A percentile compares a stretch with the other conserved stretches of the same genome.
phyloP scores from a whole-genome alignment of 495 filamentous ascomycete genomes.

The Bacidia gigantensis region DNA sequence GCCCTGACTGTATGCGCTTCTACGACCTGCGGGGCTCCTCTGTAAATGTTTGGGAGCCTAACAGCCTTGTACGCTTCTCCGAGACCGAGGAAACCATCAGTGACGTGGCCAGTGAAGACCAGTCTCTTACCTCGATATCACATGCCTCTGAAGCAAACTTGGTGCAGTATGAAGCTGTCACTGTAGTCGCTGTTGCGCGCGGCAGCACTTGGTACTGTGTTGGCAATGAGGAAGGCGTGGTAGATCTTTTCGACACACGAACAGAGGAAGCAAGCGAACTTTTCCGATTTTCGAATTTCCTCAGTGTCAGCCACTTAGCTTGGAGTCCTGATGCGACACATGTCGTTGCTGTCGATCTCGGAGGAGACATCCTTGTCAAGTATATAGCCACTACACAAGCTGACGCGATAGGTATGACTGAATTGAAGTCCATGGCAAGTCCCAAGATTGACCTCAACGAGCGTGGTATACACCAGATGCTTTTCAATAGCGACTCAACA shows the following conservation, averaged over 20 bases:
- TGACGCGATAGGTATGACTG: too few species aligned
- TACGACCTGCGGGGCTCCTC: constrained; percentile 16
- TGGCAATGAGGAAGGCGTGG: constrained; percentile 4
- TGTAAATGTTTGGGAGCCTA: constrained; percentile 19
- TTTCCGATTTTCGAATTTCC: background rate
- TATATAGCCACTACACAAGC: too few species aligned
- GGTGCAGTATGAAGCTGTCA: constrained; percentile 2
- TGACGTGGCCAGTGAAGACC: constrained; percentile 7
- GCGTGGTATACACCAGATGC: constrained; percentile 6
- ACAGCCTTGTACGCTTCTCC: constrained; percentile 12
- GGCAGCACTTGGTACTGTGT: background rate
- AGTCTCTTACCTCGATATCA: background rate
- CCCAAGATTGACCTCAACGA: background rate
- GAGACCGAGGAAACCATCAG: constrained; percentile 6
- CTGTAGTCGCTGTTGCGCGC: background rate
- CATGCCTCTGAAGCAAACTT: constrained; percentile 4
- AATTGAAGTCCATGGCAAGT: background rate
- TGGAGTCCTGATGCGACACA: constrained; percentile 9
- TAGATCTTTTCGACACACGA: background rate
- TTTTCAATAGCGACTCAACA: constrained; percentile 5
- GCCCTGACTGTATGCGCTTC: constrained; percentile 15
- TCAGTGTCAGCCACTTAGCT: background rate
- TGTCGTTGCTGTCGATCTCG: constrained; percentile 7
- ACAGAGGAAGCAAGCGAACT: background rate
- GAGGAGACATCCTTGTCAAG: constrained; percentile 7